Percentiles rank a stretch among this genome's conserved stretches.
phyloP scores from a whole-genome alignment of 495 filamentous ascomycete species.

The Penicillium atrosanguineum region DNA sequence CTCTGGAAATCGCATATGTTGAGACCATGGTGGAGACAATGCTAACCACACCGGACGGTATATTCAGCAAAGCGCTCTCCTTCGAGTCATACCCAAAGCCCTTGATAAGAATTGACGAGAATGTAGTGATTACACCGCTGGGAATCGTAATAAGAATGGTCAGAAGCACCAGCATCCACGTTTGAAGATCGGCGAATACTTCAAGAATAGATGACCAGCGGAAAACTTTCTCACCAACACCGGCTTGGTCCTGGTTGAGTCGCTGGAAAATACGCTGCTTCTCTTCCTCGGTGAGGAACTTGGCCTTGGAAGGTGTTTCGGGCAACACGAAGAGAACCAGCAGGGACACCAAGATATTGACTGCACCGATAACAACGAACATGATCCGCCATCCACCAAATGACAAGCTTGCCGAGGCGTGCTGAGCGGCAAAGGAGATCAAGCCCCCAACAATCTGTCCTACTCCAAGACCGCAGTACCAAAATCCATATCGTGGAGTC shows the following conservation, averaged over 20 bases:
- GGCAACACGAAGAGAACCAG: slow-evolving; percentile 53
- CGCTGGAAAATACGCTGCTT: slow-evolving; percentile 35
- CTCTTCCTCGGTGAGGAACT: slow-evolving; percentile 52
- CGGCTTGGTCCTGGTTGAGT: slow-evolving; percentile 50
- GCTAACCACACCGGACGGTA: slow-evolving; percentile 58
- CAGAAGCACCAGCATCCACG: slow-evolving; percentile 43
- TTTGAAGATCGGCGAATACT: slow-evolving; percentile 36
- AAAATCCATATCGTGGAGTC: slow-evolving; percentile 59
- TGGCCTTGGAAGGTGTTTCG: slow-evolving; percentile 49
- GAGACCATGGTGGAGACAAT: slow-evolving; percentile 52
- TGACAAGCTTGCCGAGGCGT: slow-evolving; percentile 30
- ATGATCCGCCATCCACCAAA: slow-evolving; percentile 61
- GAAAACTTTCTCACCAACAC: slow-evolving; percentile 44
- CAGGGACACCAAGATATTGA: slow-evolving; percentile 52
- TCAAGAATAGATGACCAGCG: slow-evolving; percentile 32
- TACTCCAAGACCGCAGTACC: slow-evolving; percentile 63
- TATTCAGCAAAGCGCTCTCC: slow-evolving; percentile 58
- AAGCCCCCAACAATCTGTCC: slow-evolving; percentile 63
- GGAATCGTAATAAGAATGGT: slow-evolving; percentile 49
- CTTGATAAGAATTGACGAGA: slow-evolving; percentile 45
- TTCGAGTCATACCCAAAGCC: slow-evolving; percentile 43
- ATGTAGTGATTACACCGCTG: slow-evolving; percentile 51
- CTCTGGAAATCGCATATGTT: slow-evolving; percentile 38
- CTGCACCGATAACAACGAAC: slow-evolving; percentile 58
- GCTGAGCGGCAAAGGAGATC: slow-evolving; percentile 61